A percentile compares a stretch with the other conserved stretches of the same genome.
These are phyloP conservation scores for Trypanosoma conorhini DNA, from an alignment of 208 protist genomes.

Conservation along the genomic window DNA sequence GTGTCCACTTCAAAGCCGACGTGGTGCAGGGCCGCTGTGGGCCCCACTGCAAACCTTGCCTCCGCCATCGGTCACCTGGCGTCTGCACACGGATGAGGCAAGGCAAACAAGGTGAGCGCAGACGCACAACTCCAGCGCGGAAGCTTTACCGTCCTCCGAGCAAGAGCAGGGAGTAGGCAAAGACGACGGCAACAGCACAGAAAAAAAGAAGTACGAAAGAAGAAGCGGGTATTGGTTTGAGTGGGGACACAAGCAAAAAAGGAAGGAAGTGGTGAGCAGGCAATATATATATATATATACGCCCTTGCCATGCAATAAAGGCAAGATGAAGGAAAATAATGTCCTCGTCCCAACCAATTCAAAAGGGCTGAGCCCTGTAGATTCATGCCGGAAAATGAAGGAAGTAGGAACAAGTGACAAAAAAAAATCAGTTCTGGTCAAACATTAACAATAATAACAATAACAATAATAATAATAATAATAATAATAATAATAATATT, in stretches of 20 bases:
- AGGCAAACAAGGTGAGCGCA: constrained; percentile 1
- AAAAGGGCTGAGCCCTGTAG: neutral
- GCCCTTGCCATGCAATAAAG: neutral
- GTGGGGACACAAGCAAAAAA: neutral
- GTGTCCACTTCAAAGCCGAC: constrained; percentile 48
- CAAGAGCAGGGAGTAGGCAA: neutral
- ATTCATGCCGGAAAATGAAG: neutral
- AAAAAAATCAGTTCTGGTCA: neutral
- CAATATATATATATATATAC: constrained; percentile 21
- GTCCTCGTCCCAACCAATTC: neutral
- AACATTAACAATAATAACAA: neutral
- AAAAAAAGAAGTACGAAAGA: constrained; percentile 10
- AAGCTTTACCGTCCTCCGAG: neutral
- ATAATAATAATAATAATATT: constrained; percentile 30
- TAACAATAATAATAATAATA: constrained; percentile 18
- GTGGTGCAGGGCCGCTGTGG: constrained; percentile 36
- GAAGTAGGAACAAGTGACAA: neutral
- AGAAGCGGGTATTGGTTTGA: neutral
- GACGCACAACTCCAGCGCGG: neutral
- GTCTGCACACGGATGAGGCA: neutral
- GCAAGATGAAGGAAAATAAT: neutral
- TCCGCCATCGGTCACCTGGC: constrained; percentile 46
- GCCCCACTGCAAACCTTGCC: constrained; percentile 50
- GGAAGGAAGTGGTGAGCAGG: neutral
- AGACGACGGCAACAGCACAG: constrained; percentile 2